Evolutionary conservation across 257 asterid species (phyloP).

Genomic region (Solanum paucissectum): DNA sequence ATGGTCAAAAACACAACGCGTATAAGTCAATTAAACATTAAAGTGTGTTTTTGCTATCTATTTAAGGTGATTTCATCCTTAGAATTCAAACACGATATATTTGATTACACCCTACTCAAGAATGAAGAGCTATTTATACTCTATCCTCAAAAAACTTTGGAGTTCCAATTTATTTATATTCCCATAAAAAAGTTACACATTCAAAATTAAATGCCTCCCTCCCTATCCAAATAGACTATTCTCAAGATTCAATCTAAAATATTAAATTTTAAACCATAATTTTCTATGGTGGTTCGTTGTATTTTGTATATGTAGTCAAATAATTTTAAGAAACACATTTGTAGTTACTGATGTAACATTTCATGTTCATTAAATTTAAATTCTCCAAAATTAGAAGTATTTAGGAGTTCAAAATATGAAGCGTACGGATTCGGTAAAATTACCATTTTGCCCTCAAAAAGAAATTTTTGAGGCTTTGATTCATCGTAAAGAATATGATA

Average conservation of each 20-base stretch:
- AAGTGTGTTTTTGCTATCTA: no score
- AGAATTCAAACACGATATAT: neutral
- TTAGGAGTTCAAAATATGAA: neutral
- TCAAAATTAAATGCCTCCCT: neutral
- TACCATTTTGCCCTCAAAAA: neutral
- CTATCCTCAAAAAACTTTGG: neutral
- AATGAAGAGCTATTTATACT: neutral
- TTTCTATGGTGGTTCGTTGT: no score
- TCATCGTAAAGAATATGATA: neutral
- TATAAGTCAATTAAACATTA: no score
- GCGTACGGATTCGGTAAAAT: rapidly evolving
- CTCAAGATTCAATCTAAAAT: no score
- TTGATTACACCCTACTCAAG: no score
- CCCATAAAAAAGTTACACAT: no score
- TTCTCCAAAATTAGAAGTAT: neutral
- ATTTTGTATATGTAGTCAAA: neutral
- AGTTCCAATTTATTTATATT: neutral
- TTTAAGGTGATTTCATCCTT: neutral
- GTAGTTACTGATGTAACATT: neutral
- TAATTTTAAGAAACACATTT: neutral
- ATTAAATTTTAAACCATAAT: no score
- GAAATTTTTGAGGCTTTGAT: no score
- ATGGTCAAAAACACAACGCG: no score
- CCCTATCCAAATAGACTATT: no score
- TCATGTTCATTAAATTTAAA: neutral